phyloP scores from a whole-genome alignment of 2,329 filamentous ascomycete species.

The Colletotrichum cuscutae region DNA sequence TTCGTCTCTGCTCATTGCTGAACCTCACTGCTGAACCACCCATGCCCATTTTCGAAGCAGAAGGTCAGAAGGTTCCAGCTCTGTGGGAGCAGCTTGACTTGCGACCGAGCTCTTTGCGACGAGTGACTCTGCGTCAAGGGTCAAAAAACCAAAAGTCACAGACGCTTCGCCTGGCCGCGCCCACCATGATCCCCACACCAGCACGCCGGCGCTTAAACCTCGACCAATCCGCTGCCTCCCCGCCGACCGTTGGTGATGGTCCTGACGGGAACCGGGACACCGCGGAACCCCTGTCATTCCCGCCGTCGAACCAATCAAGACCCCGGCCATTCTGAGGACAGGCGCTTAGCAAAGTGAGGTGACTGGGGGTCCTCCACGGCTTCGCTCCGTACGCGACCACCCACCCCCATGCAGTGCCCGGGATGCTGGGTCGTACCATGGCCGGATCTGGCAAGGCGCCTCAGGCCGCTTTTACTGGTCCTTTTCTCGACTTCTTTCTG shows the following conservation, averaged over 20 bases:
- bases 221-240: constrained; percentile 23
- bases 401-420: constrained; percentile 36
- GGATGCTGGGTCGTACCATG: constrained; percentile 36
- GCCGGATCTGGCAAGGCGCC: constrained; percentile 18
- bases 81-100: neutral
- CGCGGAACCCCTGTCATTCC: constrained; percentile 2
- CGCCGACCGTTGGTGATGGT: constrained; percentile 22
- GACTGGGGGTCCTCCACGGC: constrained; percentile 18
- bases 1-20: neutral
- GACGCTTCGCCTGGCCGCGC: neutral
- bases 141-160: constrained; percentile 14
- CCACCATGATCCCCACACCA: constrained; percentile 17
- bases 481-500: neutral
- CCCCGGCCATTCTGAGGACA: constrained; percentile 15
- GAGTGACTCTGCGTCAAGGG: constrained; percentile 7
- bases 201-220: constrained; percentile 31
- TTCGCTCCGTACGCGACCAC: constrained; percentile 12
- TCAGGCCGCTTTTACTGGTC: constrained; percentile 25
- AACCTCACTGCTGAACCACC: neutral
- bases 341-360: constrained; percentile 33
- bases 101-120: neutral
- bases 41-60: neutral
- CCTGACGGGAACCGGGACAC: constrained; percentile 19
- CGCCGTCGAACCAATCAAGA: constrained; percentile 19
- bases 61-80: neutral